These are phyloP conservation scores for Exsudoporus frostii DNA, from an alignment of 768 basidiomycete species.

Conservation along the genomic window DNA sequence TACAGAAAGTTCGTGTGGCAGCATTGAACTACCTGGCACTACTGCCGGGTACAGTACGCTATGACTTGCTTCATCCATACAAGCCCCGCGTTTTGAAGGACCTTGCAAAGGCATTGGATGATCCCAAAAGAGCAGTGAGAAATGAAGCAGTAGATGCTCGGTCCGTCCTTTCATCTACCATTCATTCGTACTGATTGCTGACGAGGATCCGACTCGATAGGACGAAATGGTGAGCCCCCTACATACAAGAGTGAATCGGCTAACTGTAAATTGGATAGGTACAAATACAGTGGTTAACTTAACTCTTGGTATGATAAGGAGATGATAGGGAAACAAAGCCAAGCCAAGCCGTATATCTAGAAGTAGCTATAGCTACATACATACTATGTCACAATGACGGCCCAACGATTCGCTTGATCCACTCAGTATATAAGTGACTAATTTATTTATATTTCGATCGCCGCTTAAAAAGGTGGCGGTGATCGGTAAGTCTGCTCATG, in stretches of 20 bases:
- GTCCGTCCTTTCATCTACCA: constrained; percentile 25
- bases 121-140: constrained; percentile 81
- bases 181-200: neutral
- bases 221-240: constrained; percentile 26
- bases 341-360: neutral
- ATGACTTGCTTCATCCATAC: constrained; percentile 78
- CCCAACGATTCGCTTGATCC: neutral
- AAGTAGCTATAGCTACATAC: neutral
- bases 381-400: too few relatives aligned
- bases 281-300: constrained; percentile 25
- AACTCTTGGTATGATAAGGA: neutral
- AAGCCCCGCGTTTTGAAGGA: constrained; percentile 72
- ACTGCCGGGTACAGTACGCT: constrained; percentile 75
- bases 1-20: constrained; percentile 69
- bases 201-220: constrained; percentile 12
- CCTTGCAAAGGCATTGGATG: constrained; percentile 76
- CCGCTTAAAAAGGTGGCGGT: constrained; percentile 16
- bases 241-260: neutral
- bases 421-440: too few relatives aligned
- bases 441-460: constrained; percentile 12
- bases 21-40: constrained; percentile 73
- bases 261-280: constrained; percentile 19
- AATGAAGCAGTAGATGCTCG: constrained; percentile 86
- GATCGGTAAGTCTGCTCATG: constrained; percentile 2
- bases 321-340: neutral